Evolutionary conservation across 2,329 filamentous ascomycete species (phyloP).

Genomic region (Phoma herbarum): DNA sequence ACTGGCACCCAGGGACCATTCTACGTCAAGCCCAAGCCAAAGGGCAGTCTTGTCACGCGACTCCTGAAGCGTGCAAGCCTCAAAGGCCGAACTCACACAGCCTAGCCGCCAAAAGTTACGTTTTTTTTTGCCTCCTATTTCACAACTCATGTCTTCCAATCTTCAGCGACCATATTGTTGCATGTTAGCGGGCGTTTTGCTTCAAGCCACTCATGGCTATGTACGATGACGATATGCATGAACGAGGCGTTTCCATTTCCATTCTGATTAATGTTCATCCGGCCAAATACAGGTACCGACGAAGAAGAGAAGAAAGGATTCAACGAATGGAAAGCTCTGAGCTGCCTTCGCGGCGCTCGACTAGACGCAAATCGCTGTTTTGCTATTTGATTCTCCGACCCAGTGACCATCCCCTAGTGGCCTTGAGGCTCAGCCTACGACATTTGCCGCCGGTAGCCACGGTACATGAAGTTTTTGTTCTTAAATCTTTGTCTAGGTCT

Average conservation of each 20-base stretch:
- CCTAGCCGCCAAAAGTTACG: conserved; percentile 10
- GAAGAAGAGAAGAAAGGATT: background rate
- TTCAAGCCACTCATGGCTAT: conserved; percentile 20
- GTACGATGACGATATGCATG: conserved; percentile 39
- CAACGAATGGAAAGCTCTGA: conserved; percentile 4
- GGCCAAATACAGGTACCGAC: background rate
- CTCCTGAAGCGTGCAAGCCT: conserved; percentile 51
- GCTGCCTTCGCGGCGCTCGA: conserved; percentile 2
- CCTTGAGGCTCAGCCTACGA: conserved; percentile 1
- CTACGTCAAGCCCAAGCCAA: conserved; percentile 51
- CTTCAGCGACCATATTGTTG: conserved; percentile 24
- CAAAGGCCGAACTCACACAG: conserved; percentile 33
- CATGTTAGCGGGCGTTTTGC: conserved; percentile 40
- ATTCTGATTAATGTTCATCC: conserved; percentile 4
- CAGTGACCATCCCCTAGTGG: conserved; percentile 5
- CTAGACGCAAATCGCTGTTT: conserved; percentile 12
- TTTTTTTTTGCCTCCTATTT: conserved; percentile 1
- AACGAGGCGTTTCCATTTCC: conserved; percentile 32
- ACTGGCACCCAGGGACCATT: conserved; percentile 58
- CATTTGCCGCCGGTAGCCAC: background rate
- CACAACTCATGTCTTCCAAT: conserved; percentile 11
- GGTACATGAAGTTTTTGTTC: background rate
- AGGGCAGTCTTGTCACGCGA: conserved; percentile 47
- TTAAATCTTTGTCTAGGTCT: background rate
- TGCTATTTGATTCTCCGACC: conserved; percentile 8